A percentile compares a stretch with the other conserved stretches of the same genome.
Conservation (phyloP, 1,284 basidiomycete genomes). For the Trichosporon sp. region DNA sequence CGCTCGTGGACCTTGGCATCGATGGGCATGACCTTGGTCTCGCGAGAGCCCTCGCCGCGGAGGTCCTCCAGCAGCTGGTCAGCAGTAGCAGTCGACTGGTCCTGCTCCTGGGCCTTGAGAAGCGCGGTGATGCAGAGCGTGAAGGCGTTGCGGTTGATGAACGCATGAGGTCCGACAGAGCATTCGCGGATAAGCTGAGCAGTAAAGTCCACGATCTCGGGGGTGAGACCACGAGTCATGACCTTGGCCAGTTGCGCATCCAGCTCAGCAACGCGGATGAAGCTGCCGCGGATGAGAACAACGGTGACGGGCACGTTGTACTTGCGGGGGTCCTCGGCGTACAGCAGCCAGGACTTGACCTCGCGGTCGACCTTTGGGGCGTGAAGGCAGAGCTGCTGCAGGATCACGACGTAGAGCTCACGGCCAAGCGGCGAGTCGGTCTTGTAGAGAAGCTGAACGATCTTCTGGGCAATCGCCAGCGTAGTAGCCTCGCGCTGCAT, state of each 20-base stretch:
- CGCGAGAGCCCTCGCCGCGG: constrained; percentile 23
- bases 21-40: constrained; percentile 29
- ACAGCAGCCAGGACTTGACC: constrained; percentile 93
- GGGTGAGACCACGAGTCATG: constrained; percentile 66
- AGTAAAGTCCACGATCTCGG: constrained; percentile 74
- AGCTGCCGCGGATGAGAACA: constrained; percentile 73
- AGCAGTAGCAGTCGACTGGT: constrained; percentile 32
- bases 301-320: constrained; percentile 92
- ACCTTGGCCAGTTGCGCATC: constrained; percentile 90
- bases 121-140: constrained; percentile 76
- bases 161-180: constrained; percentile 67
- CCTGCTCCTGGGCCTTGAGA: constrained; percentile 52
- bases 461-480: constrained; percentile 76
- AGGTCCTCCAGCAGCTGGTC: constrained; percentile 46
- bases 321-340: constrained; percentile 97
- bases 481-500: constrained; percentile 77
- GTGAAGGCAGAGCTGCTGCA: constrained; percentile 81
- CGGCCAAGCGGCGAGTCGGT: constrained; percentile 72
- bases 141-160: constrained; percentile 72
- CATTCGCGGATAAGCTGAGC: constrained; percentile 82
- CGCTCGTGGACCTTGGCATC: constrained; percentile 51
- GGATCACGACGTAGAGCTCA: constrained; percentile 81
- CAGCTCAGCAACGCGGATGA: constrained; percentile 72
- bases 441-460: constrained; percentile 64
- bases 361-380: constrained; percentile 93